Evolutionary conservation across 148 eudicot species (phyloP), one percentile per base, ranked within the genome.

Genomic region (Pharnaceum exiguum): DNA sequence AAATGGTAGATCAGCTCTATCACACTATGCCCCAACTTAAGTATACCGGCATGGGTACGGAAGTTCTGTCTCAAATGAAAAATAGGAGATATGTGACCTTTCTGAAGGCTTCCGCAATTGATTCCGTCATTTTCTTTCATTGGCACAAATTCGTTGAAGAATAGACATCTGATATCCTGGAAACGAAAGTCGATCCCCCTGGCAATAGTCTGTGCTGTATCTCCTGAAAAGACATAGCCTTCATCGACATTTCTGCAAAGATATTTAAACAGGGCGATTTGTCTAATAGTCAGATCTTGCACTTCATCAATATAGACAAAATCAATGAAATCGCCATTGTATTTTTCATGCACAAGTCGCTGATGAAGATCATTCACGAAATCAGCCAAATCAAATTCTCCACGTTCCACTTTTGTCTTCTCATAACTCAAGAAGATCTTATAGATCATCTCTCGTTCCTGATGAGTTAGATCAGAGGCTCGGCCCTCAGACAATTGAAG

Each of bases 231-330:
- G 39, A 83, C 79, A 52, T 81, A 87, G 2, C 95, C 95, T 13
- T 87, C 95, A 0, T 74, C 80, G 28, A 81, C 76, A 79, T 83
- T 83, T 48, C 51, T 51, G 60, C 84, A 82, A 4, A 87, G 65
- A 55, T 79, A 75, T 37, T 79, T 79, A 67, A 87, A 79, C 13
- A 87, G 75, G 28, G 79, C 65, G 37, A 87, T 72, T 64, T 87
- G 87, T 24, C 80, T 73, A 81, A 81, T 77, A 0, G 85, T 83
- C 17, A 87, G 74, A 51, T 87, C 95, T 72, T 87, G 90, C 13
- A 83, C 95, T 71, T 87, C 95, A 66, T 87, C 95, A 29, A 87
- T 71, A 48, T 83, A 87, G 5, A 87, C 85, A 57, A 81, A 87
- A 66, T 83, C 85, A 79, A 87, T 81, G 40, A 39, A 49, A 24